These are phyloP conservation scores for Penicillium herquei DNA, from an alignment of 495 filamentous ascomycete genomes.

Conservation along the genomic window DNA sequence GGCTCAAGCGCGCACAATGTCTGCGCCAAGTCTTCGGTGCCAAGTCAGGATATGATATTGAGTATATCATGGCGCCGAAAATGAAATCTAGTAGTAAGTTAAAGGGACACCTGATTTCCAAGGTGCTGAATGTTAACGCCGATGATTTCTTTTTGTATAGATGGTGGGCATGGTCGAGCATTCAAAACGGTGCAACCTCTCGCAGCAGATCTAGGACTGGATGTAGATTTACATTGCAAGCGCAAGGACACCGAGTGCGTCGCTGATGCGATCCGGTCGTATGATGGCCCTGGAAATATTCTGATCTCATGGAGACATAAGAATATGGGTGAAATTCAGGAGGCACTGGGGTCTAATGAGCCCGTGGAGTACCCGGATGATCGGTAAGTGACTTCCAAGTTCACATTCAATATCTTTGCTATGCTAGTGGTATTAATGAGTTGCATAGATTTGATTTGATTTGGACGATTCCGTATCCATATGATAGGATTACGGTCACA, in stretches of 20 bases:
- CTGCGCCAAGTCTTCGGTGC: slow-evolving; percentile 47
- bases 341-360: slow-evolving; percentile 40
- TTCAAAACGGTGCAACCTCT: slow-evolving; percentile 53
- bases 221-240: slow-evolving; percentile 47
- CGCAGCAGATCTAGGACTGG: slow-evolving; percentile 48
- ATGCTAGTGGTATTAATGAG: too few relatives aligned
- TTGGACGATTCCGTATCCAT: slow-evolving; percentile 25
- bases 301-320: slow-evolving; percentile 58
- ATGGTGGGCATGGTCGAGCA: slow-evolving; percentile 47
- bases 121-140: too few relatives aligned
- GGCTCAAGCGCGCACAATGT: slow-evolving; percentile 51
- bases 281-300: slow-evolving; percentile 49
- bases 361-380: slow-evolving; percentile 29
- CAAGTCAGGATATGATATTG: slow-evolving; percentile 48
- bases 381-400: slow-evolving; percentile 18
- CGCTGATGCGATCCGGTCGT: slow-evolving; percentile 39
- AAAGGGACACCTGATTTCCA: neutral
- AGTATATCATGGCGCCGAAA: slow-evolving; percentile 51
- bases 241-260: slow-evolving; percentile 48
- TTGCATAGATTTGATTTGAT: slow-evolving; percentile 20
- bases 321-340: slow-evolving; percentile 41
- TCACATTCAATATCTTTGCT: neutral
- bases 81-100: slow-evolving; percentile 40
- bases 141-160: slow-evolving; percentile 10
- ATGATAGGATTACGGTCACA: slow-evolving; percentile 11